Percentiles rank a stretch among this genome's conserved stretches.
Conservation (phyloP, 2,329 filamentous ascomycete species). For the Exophiala phaeomuriformis region DNA sequence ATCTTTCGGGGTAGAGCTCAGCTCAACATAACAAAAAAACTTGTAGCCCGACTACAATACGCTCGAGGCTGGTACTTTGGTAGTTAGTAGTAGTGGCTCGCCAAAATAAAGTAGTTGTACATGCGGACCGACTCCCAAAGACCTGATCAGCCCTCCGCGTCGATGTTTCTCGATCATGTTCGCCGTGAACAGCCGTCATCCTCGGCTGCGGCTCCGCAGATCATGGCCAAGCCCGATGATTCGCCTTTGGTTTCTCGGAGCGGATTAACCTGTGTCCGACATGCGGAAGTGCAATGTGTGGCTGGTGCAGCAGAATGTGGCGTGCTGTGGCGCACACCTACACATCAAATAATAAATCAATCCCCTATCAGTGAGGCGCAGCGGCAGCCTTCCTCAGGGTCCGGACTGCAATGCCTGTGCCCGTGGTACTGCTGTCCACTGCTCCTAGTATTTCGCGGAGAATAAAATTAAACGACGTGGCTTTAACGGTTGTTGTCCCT, state of each 20-base stretch:
- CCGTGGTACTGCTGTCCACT: too few species aligned
- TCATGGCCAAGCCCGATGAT: slow-evolving; percentile 9
- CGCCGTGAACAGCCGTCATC: slow-evolving; percentile 6
- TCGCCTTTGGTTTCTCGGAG: slow-evolving; percentile 2
- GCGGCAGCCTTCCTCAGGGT: not conserved
- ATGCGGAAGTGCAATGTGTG: not conserved
- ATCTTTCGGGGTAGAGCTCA: too few species aligned
- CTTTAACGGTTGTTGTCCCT: slow-evolving; percentile 13
- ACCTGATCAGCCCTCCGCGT: not conserved
- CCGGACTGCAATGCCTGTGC: not conserved
- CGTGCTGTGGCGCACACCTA: too few species aligned
- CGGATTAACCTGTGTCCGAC: slow-evolving; percentile 1
- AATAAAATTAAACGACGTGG: slow-evolving; percentile 20
- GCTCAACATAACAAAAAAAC: too few species aligned
- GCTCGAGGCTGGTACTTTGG: too few species aligned
- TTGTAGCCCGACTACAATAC: too few species aligned
- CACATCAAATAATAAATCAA: too few species aligned
- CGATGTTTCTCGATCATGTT: not conserved
- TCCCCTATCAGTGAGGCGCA: not conserved
- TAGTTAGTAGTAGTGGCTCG: too few species aligned
- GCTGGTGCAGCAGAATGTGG: not conserved
- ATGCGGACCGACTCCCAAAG: too few species aligned
- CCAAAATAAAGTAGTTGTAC: too few species aligned
- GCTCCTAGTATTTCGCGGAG: too few species aligned
- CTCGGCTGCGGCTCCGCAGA: slow-evolving; percentile 9